Percentiles rank a stretch among this genome's conserved stretches.
These are phyloP conservation scores for Solanum chiquidenum DNA, from an alignment of 257 asterid species.

Conservation along the genomic window DNA sequence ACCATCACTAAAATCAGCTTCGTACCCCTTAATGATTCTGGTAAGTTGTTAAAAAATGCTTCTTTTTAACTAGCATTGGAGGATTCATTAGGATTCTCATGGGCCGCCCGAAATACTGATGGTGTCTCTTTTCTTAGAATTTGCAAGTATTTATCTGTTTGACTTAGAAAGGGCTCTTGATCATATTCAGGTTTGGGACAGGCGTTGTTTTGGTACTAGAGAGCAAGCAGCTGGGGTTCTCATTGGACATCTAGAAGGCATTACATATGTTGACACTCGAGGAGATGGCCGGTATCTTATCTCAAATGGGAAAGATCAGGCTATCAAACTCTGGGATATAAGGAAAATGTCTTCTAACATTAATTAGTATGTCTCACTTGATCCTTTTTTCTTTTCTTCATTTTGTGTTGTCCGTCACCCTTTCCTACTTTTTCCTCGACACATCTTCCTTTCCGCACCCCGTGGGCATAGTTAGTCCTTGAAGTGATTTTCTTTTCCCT, in stretches of 20 bases:
- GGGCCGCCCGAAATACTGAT: background rate
- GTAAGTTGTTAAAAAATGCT: background rate
- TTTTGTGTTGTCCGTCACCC: background rate
- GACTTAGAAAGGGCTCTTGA: background rate
- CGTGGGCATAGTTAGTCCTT: background rate
- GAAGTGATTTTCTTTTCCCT: background rate
- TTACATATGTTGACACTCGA: constrained; percentile 78
- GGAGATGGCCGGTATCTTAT: constrained; percentile 94
- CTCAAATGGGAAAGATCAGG: constrained; percentile 93
- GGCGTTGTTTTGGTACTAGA: constrained; percentile 62
- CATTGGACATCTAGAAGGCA: constrained; percentile 89
- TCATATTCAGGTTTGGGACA: constrained; percentile 76
- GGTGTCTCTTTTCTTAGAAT: background rate
- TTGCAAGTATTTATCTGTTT: background rate
- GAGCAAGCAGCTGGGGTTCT: constrained; percentile 73
- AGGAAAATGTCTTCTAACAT: constrained; percentile 87
- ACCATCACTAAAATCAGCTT: background rate
- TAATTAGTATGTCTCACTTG: constrained; percentile 46
- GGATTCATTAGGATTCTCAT: background rate
- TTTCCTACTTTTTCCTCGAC: background rate
- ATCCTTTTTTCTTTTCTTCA: background rate
- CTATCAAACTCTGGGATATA: constrained; percentile 90
- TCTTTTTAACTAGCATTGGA: background rate
- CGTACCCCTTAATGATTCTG: background rate
- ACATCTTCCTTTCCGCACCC: background rate